A percentile compares a stretch with the other conserved stretches of the same genome.
phyloP scores from a whole-genome alignment of 169 alveolate genomes.

The Plasmodium chabaudi region DNA sequence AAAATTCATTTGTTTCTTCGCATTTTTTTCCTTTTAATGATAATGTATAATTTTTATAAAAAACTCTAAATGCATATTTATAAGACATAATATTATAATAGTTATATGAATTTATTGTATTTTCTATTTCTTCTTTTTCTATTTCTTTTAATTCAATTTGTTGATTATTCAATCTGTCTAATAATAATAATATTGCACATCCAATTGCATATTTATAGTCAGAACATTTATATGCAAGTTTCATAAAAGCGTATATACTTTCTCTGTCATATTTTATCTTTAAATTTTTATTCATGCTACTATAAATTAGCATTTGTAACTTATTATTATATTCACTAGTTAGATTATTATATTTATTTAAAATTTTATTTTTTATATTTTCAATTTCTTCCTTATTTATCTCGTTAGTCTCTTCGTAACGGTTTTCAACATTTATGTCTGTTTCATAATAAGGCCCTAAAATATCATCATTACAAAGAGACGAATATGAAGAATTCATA shows the following conservation, averaged over 20 bases:
- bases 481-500: background rate
- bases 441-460: background rate
- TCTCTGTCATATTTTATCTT: conserved; percentile 23
- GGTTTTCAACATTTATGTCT: conserved; percentile 2
- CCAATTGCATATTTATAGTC: conserved; percentile 33
- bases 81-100: conserved; percentile 22
- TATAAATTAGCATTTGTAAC: conserved; percentile 3
- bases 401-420: background rate
- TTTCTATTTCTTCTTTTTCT: conserved; percentile 48
- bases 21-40: background rate
- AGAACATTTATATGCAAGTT: conserved; percentile 13
- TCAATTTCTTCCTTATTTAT: conserved; percentile 19
- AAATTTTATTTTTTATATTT: conserved; percentile 16
- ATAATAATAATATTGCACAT: conserved; percentile 34
- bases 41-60: conserved; percentile 7
- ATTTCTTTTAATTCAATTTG: conserved; percentile 24
- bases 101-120: conserved; percentile 24
- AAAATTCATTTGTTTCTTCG: background rate
- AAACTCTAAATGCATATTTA: conserved; percentile 18
- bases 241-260: conserved; percentile 27
- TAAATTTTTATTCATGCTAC: conserved; percentile 4
- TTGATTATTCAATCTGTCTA: conserved; percentile 30
- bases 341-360: conserved; percentile 33
- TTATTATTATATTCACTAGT: conserved; percentile 16
- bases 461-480: background rate